Conservation (phyloP, 257 asterid species). For the Solanum gandarillasii region DNA sequence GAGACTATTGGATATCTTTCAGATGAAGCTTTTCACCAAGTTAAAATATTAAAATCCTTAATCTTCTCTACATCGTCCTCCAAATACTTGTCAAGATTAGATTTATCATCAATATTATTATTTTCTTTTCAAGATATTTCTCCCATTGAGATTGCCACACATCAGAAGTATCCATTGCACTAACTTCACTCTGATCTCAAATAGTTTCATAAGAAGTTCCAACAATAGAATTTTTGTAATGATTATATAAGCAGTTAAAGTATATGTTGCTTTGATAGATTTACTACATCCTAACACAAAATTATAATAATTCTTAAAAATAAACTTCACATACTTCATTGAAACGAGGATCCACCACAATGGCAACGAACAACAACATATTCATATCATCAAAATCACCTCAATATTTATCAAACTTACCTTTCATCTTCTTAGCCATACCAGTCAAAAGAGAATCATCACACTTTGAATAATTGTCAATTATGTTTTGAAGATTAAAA, state of each 20-base stretch:
- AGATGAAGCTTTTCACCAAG: background rate
- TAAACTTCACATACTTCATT: background rate
- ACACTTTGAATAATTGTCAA: background rate
- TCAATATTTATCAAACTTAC: background rate
- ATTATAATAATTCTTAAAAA: background rate
- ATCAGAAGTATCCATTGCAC: background rate
- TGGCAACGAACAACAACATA: background rate
- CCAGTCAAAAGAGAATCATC: background rate
- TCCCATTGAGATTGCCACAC: background rate
- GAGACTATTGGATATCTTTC: background rate
- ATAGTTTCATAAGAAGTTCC: background rate
- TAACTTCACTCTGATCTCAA: background rate
- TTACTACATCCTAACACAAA: background rate
- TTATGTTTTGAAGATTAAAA: background rate
- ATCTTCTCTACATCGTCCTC: background rate
- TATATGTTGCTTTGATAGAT: background rate
- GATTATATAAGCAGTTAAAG: background rate
- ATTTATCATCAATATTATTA: no score
- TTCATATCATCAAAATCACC: background rate
- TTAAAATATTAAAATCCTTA: no score
- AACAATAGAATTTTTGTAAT: no score
- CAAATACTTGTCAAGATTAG: background rate
- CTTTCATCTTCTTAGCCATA: background rate
- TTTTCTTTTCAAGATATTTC: background rate
- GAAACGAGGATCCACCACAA: background rate